Conservation (phyloP, 1,139 yeast species). For the Martiniozyma asiatica region DNA sequence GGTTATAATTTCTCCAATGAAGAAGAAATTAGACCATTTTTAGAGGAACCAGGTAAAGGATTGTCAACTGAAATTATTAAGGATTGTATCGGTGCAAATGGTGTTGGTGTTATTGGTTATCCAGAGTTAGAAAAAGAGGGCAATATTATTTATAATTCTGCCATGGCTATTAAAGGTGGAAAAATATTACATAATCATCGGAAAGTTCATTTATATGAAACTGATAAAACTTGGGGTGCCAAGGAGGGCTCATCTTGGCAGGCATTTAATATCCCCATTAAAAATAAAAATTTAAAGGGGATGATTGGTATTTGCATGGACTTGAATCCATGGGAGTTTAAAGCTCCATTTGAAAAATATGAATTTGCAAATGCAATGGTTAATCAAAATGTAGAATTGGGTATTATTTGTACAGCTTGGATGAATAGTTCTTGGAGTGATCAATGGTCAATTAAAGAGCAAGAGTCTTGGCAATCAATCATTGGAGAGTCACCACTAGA, state of each 20-base stretch:
- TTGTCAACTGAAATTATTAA: constrained; percentile 47
- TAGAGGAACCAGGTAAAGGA: constrained; percentile 30
- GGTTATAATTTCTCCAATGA: constrained; percentile 61
- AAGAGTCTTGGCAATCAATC: constrained; percentile 7
- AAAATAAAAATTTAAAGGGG: constrained; percentile 23
- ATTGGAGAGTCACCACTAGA: no score
- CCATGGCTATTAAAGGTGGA: constrained; percentile 52
- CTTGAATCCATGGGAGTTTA: constrained; percentile 73
- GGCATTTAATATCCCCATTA: constrained; percentile 31
- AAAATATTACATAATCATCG: constrained; percentile 53
- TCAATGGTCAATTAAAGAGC: constrained; percentile 12
- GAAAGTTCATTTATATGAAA: constrained; percentile 64
- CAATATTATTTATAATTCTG: constrained; percentile 50
- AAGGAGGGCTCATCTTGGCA: constrained; percentile 55
- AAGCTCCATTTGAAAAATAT: constrained; percentile 62
- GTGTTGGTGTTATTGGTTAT: constrained; percentile 73
- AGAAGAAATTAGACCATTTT: constrained; percentile 45
- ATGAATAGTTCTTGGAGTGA: constrained; percentile 27
- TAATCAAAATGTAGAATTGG: constrained; percentile 36
- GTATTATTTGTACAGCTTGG: constrained; percentile 88
- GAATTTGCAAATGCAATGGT: constrained; percentile 57
- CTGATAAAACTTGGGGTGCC: constrained; percentile 80
- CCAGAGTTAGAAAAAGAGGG: constrained; percentile 39
- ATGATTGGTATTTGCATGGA: constrained; percentile 94
- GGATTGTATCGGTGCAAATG: constrained; percentile 62